phyloP scores from a whole-genome alignment of 306 rosid genomes.

The Castanea crenata region DNA sequence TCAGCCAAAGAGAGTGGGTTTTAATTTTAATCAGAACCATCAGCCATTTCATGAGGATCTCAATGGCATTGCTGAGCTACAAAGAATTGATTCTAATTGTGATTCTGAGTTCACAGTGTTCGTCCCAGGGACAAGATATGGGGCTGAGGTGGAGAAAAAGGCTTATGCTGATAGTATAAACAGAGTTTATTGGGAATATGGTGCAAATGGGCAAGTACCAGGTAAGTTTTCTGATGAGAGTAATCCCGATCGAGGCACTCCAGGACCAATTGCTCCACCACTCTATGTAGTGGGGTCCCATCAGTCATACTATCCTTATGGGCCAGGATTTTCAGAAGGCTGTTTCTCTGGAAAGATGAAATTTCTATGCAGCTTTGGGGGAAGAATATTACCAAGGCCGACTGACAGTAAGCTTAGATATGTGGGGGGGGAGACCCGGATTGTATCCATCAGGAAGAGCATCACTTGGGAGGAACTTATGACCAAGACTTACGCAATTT shows the following conservation, averaged over 20 bases:
- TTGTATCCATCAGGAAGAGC: slow-evolving; percentile 59
- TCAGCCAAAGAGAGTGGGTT: slow-evolving; percentile 39
- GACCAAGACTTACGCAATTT: slow-evolving; percentile 64
- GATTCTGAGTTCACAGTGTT: slow-evolving; percentile 48
- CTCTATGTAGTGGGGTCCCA: slow-evolving; percentile 47
- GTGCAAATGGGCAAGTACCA: slow-evolving; percentile 42
- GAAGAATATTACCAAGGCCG: slow-evolving; percentile 83
- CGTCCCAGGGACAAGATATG: slow-evolving; percentile 34
- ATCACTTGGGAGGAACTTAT: slow-evolving; percentile 56
- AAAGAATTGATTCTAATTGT: slow-evolving; percentile 44
- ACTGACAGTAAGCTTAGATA: slow-evolving; percentile 83
- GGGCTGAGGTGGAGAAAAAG: slow-evolving; percentile 48
- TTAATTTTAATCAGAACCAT: slow-evolving; percentile 31
- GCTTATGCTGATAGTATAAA: slow-evolving; percentile 38
- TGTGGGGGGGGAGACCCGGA: slow-evolving; percentile 90
- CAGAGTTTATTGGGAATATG: slow-evolving; percentile 47
- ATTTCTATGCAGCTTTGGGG: slow-evolving; percentile 93
- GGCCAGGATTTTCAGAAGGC: slow-evolving; percentile 41
- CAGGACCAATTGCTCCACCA: slow-evolving; percentile 37
- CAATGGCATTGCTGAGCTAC: slow-evolving; percentile 35
- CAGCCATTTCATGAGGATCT: slow-evolving; percentile 48
- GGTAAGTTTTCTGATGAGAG: slow-evolving; percentile 36
- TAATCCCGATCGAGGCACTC: slow-evolving; percentile 26
- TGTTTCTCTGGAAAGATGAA: slow-evolving; percentile 58
- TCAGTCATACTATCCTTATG: slow-evolving; percentile 43